phyloP scores from a whole-genome alignment of 2,329 filamentous ascomycete species.

The Botrytis squamosa region DNA sequence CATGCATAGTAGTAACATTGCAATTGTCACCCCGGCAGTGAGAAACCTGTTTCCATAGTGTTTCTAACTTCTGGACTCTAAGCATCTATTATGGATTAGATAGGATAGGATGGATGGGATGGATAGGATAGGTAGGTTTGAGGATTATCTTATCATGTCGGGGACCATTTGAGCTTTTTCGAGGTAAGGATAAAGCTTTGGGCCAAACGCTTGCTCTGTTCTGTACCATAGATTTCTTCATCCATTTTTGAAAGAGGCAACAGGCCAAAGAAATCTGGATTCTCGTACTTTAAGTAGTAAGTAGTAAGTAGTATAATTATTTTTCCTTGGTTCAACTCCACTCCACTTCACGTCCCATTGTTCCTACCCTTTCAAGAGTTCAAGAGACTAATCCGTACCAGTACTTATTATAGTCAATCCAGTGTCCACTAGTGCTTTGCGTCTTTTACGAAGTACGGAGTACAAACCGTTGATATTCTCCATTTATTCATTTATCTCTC shows the following conservation, averaged over 20 bases:
- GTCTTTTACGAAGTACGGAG: background rate
- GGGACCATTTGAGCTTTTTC: background rate
- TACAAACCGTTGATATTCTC: background rate
- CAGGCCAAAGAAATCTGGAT: background rate
- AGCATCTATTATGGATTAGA: background rate
- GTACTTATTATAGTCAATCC: background rate
- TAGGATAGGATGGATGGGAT: background rate
- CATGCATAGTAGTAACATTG: background rate
- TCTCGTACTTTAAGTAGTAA: background rate
- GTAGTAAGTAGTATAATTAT: background rate
- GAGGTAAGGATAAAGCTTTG: conserved; percentile 12
- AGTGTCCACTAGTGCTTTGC: background rate
- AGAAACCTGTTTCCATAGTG: background rate
- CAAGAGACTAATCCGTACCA: conserved; percentile 6
- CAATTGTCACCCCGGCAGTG: background rate
- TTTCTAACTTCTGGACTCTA: background rate
- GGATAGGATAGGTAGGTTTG: background rate
- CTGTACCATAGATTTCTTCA: background rate
- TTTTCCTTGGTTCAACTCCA: conserved; percentile 6
- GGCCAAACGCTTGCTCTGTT: background rate
- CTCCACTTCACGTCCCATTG: conserved; percentile 8
- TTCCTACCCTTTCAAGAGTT: conserved; percentile 3
- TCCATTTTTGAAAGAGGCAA: background rate
- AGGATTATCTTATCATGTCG: background rate
- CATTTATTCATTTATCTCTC: conserved; percentile 10